A percentile compares a stretch with the other conserved stretches of the same genome.
phyloP scores from a whole-genome alignment of 306 rosid genomes.

The Vigna hirtella region DNA sequence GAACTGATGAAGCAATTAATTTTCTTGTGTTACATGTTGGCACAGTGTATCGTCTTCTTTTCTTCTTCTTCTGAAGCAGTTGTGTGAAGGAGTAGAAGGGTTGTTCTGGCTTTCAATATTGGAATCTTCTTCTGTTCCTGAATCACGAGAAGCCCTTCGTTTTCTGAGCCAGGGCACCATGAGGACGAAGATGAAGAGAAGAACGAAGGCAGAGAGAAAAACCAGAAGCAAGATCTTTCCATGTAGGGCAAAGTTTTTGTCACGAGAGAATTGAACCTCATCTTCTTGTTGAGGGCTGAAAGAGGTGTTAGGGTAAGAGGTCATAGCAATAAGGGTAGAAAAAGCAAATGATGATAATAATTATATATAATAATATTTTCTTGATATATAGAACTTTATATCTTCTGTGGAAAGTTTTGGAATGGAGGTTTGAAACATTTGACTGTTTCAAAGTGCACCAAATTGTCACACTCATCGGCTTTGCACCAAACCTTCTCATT shows the following conservation, averaged over 20 bases:
- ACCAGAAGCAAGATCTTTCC: conserved; percentile 58
- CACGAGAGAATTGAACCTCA: conserved; percentile 49
- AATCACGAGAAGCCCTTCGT: conserved; percentile 20
- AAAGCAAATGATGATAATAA: background rate
- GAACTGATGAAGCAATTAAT: background rate
- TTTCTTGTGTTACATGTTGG: conserved; percentile 8
- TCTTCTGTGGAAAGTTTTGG: conserved; percentile 26
- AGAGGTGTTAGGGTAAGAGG: conserved; percentile 39
- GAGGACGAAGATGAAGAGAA: conserved; percentile 49
- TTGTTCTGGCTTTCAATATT: background rate
- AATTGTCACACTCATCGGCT: conserved; percentile 17
- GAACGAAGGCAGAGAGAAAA: conserved; percentile 46
- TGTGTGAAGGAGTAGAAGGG: background rate
- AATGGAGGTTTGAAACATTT: conserved; percentile 31
- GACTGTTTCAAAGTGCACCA: conserved; percentile 32
- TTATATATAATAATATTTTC: background rate
- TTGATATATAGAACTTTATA: background rate
- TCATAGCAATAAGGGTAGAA: conserved; percentile 35
- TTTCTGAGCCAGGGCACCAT: conserved; percentile 45
- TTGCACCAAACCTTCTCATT: conserved; percentile 6
- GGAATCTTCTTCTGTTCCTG: conserved; percentile 34
- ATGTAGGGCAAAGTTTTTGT: conserved; percentile 56
- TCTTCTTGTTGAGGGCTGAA: conserved; percentile 32
- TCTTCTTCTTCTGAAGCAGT: conserved; percentile 7
- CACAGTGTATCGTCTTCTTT: background rate